Base-by-base conservation (phyloP, 192 early-diverging fungal species). In the Coemansia sp. region DNA sequence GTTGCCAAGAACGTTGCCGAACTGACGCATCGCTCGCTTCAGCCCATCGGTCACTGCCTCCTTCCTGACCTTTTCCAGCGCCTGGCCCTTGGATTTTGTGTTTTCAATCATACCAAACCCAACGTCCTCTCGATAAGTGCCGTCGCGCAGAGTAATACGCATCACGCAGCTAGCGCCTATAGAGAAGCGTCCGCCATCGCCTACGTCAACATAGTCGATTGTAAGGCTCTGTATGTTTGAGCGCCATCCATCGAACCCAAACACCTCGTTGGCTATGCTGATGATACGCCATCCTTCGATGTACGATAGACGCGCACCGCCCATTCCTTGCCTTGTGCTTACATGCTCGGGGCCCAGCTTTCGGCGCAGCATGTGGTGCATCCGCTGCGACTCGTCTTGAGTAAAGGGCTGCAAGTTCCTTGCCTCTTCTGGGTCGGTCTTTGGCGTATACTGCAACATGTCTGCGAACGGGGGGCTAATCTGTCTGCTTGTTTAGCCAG, bases 211-310 rank as follows among this genome's bases (percentile, higher is more conserved):
- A 86, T 85, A 95, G 77, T 99, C 96, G 4, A 95, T 82, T 4
- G 82, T 81, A 45, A 88, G 84, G 53, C 85, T 83, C n/a, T 86
- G 75, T 62, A 99, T 87, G 23, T 76, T 77, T 25, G 87, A 85
- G 41, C 84, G 85, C 96, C 96, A 99, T 10, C 95, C 95, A 67
- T 96, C 86, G 73, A 97, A 97, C 4, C 95, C 97, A 84, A 99
- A 97, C 7, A 96, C 66, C 32, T 93, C 88, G 67, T 99, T 95
- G 52, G 97, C 97, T 35, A 97, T 73, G 65, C 88, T 89, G 46
- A 93, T 91, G 40, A 85, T 87, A 33, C 86, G 89, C 87, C 88
- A 89, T 9, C 92, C 94, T 69, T 94, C 92, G 40, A 95, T 64
- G 59, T 93, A 94, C n/a, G 81, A 82, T 14, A 95, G 76, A 23